Evolutionary conservation across 139 green algal species (phyloP).

Genomic region (Pleodorina starrii): DNA sequence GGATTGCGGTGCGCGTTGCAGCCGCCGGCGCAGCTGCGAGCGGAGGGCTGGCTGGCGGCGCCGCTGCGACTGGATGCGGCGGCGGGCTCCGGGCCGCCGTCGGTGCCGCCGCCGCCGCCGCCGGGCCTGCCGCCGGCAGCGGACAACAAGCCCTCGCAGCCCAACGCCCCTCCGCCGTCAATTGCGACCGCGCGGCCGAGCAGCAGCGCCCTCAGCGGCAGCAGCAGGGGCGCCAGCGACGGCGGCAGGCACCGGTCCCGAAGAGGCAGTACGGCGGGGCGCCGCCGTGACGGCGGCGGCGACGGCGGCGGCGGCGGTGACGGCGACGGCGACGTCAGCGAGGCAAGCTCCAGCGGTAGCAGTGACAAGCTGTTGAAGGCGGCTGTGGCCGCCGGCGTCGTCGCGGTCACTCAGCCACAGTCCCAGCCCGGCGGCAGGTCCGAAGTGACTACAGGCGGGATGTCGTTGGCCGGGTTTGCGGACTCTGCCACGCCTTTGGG

Average conservation of each 20-base stretch:
- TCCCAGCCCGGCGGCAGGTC: not conserved
- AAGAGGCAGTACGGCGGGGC: not conserved
- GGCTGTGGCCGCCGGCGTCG: not conserved
- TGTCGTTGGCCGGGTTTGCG: too few relatives aligned
- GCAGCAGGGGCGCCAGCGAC: too few relatives aligned
- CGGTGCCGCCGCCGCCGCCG: too few relatives aligned
- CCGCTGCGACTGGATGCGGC: not conserved
- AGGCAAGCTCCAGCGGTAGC: not conserved
- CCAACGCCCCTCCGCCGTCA: too few relatives aligned
- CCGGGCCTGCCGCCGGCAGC: too few relatives aligned
- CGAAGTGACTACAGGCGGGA: too few relatives aligned
- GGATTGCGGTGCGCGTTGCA: not conserved
- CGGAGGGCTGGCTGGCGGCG: not conserved
- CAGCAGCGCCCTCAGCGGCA: not conserved
- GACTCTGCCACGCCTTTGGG: too few relatives aligned
- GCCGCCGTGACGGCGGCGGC: not conserved
- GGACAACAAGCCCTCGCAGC: too few relatives aligned
- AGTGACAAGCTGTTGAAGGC: not conserved
- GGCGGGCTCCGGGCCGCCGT: too few relatives aligned
- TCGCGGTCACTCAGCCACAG: not conserved
- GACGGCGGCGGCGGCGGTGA: not conserved
- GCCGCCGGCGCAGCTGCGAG: not conserved
- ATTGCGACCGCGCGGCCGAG: not conserved
- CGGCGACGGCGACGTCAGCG: not conserved
- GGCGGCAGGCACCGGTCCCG: not conserved